These are phyloP conservation scores for Styphnolobium japonicum DNA, from an alignment of 306 rosid species.

Conservation along the genomic window DNA sequence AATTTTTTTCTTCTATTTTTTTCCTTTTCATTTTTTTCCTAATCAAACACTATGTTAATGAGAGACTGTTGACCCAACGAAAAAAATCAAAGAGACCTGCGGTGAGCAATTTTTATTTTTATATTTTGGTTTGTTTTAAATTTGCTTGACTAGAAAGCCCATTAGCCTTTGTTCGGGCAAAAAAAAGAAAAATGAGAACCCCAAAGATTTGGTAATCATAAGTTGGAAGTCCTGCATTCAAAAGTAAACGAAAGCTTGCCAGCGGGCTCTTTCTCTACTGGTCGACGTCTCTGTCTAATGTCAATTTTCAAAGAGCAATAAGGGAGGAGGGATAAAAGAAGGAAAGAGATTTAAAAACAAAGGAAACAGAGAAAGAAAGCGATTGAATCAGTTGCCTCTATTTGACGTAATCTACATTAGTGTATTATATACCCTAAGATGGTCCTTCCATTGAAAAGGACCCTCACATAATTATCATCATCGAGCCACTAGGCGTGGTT, in stretches of 20 bases:
- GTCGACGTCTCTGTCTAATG: constrained; percentile 28
- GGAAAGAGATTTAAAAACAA: neutral
- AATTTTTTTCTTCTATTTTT: too few species aligned
- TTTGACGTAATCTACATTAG: constrained; percentile 12
- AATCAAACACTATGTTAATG: too few species aligned
- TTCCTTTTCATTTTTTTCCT: too few species aligned
- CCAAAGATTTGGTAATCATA: neutral
- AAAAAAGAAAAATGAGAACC: neutral
- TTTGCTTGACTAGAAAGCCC: neutral
- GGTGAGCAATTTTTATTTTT: too few species aligned
- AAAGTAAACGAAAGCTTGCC: neutral
- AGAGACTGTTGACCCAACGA: neutral
- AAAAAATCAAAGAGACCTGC: too few species aligned
- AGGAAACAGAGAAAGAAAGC: neutral
- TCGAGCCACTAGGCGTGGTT: neutral
- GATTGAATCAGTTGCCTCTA: constrained; percentile 16
- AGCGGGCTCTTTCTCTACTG: constrained; percentile 28
- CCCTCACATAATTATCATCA: neutral
- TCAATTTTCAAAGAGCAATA: constrained; percentile 8
- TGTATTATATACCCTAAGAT: neutral
- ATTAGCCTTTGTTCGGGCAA: neutral
- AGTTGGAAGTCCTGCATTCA: neutral
- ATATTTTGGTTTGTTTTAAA: neutral
- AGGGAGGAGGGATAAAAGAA: neutral
- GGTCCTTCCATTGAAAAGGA: constrained; percentile 17